A percentile compares a stretch with the other conserved stretches of the same genome.
Conservation (phyloP, 495 filamentous ascomycete species). For the Penicillium samsonianum region DNA sequence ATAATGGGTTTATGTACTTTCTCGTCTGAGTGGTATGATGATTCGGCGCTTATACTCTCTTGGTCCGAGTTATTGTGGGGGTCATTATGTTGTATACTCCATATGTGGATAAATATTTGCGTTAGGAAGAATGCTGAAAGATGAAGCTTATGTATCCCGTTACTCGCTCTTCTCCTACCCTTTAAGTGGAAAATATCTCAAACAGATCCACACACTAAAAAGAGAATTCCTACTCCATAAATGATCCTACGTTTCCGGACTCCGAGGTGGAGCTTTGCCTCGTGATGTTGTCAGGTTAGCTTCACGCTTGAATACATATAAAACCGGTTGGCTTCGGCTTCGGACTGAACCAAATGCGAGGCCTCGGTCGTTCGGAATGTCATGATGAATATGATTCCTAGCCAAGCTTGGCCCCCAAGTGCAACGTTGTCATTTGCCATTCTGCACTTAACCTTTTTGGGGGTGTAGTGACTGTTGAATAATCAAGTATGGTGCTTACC, state of each 20-base stretch:
- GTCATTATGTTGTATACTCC: too few relatives aligned
- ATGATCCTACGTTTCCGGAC: neutral
- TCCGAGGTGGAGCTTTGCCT: neutral
- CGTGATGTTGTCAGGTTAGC: neutral
- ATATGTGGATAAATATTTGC: too few relatives aligned
- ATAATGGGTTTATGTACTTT: neutral
- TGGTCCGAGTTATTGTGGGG: too few relatives aligned
- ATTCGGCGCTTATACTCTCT: neutral
- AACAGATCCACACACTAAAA: neutral
- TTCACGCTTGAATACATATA: neutral
- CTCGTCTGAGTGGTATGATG: neutral
- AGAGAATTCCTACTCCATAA: neutral
- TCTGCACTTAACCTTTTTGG: neutral
- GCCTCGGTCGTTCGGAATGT: neutral
- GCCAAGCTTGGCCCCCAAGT: neutral
- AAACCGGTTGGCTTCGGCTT: neutral
- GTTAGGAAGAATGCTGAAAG: too few relatives aligned
- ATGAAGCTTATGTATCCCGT: too few relatives aligned
- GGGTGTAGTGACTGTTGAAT: neutral
- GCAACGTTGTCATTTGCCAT: neutral
- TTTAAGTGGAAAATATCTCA: too few relatives aligned
- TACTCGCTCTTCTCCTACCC: neutral
- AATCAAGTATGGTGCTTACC: slow-evolving; percentile 1
- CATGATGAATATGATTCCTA: too few relatives aligned
- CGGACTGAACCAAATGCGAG: neutral